These are phyloP conservation scores for Phialocephala subalpina DNA, from an alignment of 2,329 filamentous ascomycete genomes.

Conservation along the genomic window DNA sequence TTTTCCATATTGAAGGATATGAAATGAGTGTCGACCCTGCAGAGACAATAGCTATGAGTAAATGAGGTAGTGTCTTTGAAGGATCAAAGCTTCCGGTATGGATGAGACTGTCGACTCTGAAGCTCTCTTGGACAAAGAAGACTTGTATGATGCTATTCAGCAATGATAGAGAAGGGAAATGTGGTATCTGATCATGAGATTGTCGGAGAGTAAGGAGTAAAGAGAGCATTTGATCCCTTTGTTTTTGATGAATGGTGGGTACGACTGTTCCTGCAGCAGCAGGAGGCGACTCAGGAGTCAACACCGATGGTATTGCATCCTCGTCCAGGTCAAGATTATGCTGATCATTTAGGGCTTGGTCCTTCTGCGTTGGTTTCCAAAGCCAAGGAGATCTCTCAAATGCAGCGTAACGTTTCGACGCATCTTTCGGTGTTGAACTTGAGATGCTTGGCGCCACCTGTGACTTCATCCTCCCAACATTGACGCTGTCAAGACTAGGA, in stretches of 20 bases:
- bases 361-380: slow-evolving; percentile 29
- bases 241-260: slow-evolving; percentile 22
- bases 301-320: slow-evolving; percentile 28
- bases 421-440: slow-evolving; percentile 10
- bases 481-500: neutral
- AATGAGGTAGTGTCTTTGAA: slow-evolving; percentile 22
- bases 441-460: neutral
- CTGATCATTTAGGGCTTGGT: slow-evolving; percentile 28
- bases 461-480: neutral
- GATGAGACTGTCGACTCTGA: slow-evolving; percentile 25
- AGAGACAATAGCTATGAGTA: slow-evolving; percentile 29
- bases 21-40: slow-evolving; percentile 33
- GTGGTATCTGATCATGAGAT: slow-evolving; percentile 14
- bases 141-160: slow-evolving; percentile 31
- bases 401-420: slow-evolving; percentile 31
- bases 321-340: slow-evolving; percentile 31
- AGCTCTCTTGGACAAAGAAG: slow-evolving; percentile 30
- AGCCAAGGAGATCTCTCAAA: slow-evolving; percentile 36
- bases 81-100: slow-evolving; percentile 27
- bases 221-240: slow-evolving; percentile 28
- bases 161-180: slow-evolving; percentile 31
- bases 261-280: neutral
- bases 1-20: slow-evolving; percentile 34
- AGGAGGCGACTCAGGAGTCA: slow-evolving; percentile 26
- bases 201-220: slow-evolving; percentile 21